Base-by-base conservation (phyloP, 495 filamentous ascomycete species). In the Penicillium ucsense region DNA sequence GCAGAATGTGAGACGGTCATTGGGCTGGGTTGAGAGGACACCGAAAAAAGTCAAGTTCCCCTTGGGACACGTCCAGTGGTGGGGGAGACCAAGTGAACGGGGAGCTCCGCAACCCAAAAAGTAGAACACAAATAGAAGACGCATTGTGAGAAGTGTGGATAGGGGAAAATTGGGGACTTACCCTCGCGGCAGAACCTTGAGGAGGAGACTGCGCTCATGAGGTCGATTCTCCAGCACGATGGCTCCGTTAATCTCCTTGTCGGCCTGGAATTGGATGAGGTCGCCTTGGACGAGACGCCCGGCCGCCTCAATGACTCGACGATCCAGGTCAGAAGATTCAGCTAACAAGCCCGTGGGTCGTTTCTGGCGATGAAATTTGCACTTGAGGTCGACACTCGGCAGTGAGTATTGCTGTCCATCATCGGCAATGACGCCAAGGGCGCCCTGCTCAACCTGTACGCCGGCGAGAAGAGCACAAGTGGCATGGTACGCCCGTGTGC, bases 391-490 rank as follows among this genome's bases (percentile, higher is more conserved):
- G 55, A 91, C 88, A 27, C 83, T 89, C 46, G 85, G 85, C 41
- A 91, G 77, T 47, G 85, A 86, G 64, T 96, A 95, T 59, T 95
- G 88, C 6, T 81, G 86, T 3, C 88, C 88, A 63, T 96, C 91
- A 50, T 95, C 88, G 31, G 83, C 86, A 62, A 89, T 88, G n/a
- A 91, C 85, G 0, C 86, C 84, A 40, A 91, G 80, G 29, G 84
- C 77, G 9, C 85, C 87, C 58, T 85, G 79, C 59, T 99, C 91
- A 37, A 95, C 84, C 53, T 90, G 80, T 6, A 97, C 90, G 35
- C 94, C 92, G 37, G 91, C 92, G 10, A 89, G 79, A 27, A 86
- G 82, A 3, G 92, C 91, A 59, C 92, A 99, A 9, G 89, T 97
- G 3, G 90, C 88, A 64, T 99, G 92, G 62, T 94, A 99, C 3